Conservation (phyloP, 441 rosid genomes). For the Arabidopsis hybrid region DNA sequence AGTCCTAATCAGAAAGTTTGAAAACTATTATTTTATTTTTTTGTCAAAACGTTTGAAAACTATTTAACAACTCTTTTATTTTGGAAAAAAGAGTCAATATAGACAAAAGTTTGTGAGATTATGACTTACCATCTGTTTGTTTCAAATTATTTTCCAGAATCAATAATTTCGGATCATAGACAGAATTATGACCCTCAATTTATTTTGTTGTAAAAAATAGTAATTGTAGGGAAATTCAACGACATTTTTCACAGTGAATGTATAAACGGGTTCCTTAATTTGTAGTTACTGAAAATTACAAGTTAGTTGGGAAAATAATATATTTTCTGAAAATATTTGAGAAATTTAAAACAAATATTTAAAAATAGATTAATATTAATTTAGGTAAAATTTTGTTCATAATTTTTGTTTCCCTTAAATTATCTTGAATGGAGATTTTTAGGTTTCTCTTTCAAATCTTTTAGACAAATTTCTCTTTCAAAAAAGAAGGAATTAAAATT, state of each 20-base stretch:
- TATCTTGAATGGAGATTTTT: too few species aligned
- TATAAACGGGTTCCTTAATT: not conserved
- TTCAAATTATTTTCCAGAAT: not conserved
- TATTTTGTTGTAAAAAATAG: not conserved
- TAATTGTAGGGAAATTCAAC: not conserved
- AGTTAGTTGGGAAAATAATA: not conserved
- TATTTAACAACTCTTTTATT: not conserved
- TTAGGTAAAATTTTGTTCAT: too few species aligned
- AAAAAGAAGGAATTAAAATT: too few species aligned
- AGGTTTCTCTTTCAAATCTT: too few species aligned
- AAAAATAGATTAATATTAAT: not conserved
- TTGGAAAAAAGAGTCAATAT: constrained; percentile 5
- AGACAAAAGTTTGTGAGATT: constrained; percentile 8
- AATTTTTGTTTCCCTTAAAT: too few species aligned
- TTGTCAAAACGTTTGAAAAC: too few species aligned
- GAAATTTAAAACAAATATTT: too few species aligned
- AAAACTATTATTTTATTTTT: not conserved
- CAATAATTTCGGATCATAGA: too few species aligned
- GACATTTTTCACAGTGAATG: not conserved
- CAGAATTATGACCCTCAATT: constrained; percentile 1
- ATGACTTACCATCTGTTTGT: constrained; percentile 31
- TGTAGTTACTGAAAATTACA: too few species aligned
- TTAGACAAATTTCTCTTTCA: too few species aligned
- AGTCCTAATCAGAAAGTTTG: constrained; percentile 21
- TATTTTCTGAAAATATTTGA: too few species aligned